phyloP scores from a whole-genome alignment of 179 eudicot species.

The Nepenthes alata region DNA sequence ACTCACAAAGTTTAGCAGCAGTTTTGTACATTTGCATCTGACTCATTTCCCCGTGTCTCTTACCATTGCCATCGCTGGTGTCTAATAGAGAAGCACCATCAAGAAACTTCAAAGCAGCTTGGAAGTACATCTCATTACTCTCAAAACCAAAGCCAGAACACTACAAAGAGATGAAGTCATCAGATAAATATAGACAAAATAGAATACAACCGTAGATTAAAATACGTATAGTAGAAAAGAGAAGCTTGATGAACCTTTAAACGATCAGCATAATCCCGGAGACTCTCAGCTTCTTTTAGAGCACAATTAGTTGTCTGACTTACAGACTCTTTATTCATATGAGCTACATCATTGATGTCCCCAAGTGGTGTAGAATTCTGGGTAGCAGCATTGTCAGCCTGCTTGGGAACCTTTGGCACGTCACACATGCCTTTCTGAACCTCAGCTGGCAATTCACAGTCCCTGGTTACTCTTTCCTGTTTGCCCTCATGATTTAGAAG shows the following conservation, averaged over 20 bases:
- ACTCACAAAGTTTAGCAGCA: conserved; percentile 45
- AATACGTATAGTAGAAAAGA: background rate
- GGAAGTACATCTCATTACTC: conserved; percentile 30
- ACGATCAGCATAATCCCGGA: conserved; percentile 28
- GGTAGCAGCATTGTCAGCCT: conserved; percentile 4
- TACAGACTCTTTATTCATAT: conserved; percentile 17
- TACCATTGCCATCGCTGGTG: conserved; percentile 17
- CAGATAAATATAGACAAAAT: background rate
- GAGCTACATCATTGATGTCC: conserved; percentile 9
- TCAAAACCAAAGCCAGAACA: conserved; percentile 37
- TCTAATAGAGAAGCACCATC: conserved; percentile 37
- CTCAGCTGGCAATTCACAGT: conserved; percentile 9
- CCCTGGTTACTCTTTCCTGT: conserved; percentile 7
- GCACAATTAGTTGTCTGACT: conserved; percentile 13
- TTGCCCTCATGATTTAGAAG: conserved; percentile 12
- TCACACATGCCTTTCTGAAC: conserved; percentile 5
- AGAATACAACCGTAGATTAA: background rate
- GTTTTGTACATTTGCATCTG: conserved; percentile 28
- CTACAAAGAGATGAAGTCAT: conserved; percentile 13
- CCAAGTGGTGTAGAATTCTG: conserved; percentile 4
- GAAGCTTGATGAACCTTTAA: conserved; percentile 23
- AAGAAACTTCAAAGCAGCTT: conserved; percentile 48
- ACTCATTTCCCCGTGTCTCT: conserved; percentile 26
- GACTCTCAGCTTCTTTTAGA: conserved; percentile 37
- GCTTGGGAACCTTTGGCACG: conserved; percentile 4